Evolutionary conservation across 163 green algal genomes (phyloP), one percentile per base, ranked within the genome.

Genomic region (Scenedesmus sp.): DNA sequence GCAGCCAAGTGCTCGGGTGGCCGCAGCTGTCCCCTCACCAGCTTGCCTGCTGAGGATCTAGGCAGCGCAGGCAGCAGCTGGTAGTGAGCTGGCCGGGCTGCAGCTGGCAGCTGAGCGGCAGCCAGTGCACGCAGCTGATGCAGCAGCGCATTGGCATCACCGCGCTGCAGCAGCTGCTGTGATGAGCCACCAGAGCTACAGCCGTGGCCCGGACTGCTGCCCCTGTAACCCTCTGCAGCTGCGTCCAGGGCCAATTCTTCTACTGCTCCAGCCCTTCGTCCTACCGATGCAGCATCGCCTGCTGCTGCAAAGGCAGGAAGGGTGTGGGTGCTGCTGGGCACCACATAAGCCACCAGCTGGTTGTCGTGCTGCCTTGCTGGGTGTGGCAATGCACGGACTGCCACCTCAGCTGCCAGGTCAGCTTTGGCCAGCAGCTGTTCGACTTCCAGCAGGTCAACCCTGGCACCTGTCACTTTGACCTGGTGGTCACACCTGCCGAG

Each of bases 401-500:
- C 93, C 20, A 90, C 94, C 0, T 87, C 83, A 9, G 44, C n/a
- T 42, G 95, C 91, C 9, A 43, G 61, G 12, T 84, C 68, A 40
- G 92, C 87, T 33, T 73, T 51, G 15, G 3, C 26, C 70, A 96
- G 89, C 24, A 85, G 72, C 12, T 53, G 56, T 40, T 94, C 93
- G 42, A 95, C 91, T 73, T 95, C 94, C 18, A 90, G 9, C 43
- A 96, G 30, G 78, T 96, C 91, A 10, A 96, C 89, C 18, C 94
- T 84, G 9, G 93, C 91, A 2, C 94, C 94, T 80, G 20, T 40
- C 22, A 96, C 81, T 61, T 96, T 96, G 51, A 93, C 87, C 37
- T 96, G 94, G 43, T 94, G 90, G 81, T 96, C 94, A 26, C 20
- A 37, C 22, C 94, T 85, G 20, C 94, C 94, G 0, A 24, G 16